Base-by-base conservation (phyloP, 176 grass and related monocot genomes). In the Pontederia paniculata region DNA sequence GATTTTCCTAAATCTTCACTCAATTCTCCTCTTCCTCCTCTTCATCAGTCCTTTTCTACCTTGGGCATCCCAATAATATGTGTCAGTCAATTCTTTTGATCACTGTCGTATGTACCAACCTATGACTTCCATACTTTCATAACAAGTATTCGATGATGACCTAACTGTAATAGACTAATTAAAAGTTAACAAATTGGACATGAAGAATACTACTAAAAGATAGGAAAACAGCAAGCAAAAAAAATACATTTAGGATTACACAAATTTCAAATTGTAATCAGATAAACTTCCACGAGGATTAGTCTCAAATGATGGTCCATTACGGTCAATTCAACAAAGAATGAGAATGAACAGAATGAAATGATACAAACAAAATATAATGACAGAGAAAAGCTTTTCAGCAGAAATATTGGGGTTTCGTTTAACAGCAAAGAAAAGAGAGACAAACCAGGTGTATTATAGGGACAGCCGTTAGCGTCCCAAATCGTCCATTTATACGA, bases 401-500 rank as follows among this genome's bases (percentile, higher is more conserved):
- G 7, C 28, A 5, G 7, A n/a, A n/a, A n/a, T n/a, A 37, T 37
- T 37, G 28, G 28, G 28, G 28, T 37, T 37, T 37, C 7, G 28
- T 37, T 2, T 37, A 6, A 37, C 28, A 37, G 7, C 3, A 53
- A 53, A 10, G 23, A n/a, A 11, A 62, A 10, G 16, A 21, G 54
- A 60, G 64, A 70, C 63, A 75, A 69, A 98, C 93, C 86, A 98
- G 65, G 69, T 98, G 93, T 82, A 91, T 86, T 73, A 98, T 98
- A 50, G 93, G 93, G 69, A 98, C 93, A 62, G 86, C 86, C 72
- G 93, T 84, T 58, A 98, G 51, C 55, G 93, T 98, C 74, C 93
- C 93, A 74, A 98, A 98, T 58, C 93, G 86, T 43, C 93, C 93
- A 67, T 98, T 98, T 74, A 98, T 98, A 41, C 93, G 86, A 18